Evolutionary conservation across 1,284 basidiomycete genomes (phyloP).

Genomic region (Polyporus tsugae): DNA sequence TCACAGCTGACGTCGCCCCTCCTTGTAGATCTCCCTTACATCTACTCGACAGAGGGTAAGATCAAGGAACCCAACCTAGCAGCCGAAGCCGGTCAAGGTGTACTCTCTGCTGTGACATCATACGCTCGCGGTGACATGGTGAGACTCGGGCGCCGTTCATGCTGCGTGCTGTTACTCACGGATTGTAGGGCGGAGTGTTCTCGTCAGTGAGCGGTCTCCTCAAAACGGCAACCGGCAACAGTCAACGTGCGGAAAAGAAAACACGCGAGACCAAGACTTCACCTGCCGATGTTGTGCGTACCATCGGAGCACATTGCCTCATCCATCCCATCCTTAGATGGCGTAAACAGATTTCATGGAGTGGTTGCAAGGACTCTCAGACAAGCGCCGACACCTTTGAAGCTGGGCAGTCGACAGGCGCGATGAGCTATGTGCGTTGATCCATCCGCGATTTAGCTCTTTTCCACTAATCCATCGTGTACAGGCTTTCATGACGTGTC

Average conservation of each 20-base stretch:
- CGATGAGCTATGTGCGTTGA: constrained; percentile 80
- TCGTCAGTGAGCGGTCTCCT: constrained; percentile 51
- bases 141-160: neutral
- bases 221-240: constrained; percentile 50
- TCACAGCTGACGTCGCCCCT: neutral
- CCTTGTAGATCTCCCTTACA: constrained; percentile 49
- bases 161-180: neutral
- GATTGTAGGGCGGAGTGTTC: constrained; percentile 64
- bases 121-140: constrained; percentile 81
- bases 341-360: constrained; percentile 70
- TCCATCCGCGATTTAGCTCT: neutral
- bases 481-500: constrained; percentile 78
- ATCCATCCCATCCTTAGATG: neutral
- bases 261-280: constrained; percentile 40
- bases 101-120: constrained; percentile 73
- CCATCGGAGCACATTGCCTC: neutral
- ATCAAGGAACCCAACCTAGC: constrained; percentile 91
- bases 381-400: constrained; percentile 92
- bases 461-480: neutral
- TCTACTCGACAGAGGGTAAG: constrained; percentile 91
- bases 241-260: constrained; percentile 66
- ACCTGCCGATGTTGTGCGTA: constrained; percentile 63
- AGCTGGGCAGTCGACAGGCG: constrained; percentile 85
- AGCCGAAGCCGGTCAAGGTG: constrained; percentile 79
- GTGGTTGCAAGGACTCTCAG: constrained; percentile 93